Conservation (phyloP, 805 yeast genomes). For the Nakazawaea ernobii region DNA sequence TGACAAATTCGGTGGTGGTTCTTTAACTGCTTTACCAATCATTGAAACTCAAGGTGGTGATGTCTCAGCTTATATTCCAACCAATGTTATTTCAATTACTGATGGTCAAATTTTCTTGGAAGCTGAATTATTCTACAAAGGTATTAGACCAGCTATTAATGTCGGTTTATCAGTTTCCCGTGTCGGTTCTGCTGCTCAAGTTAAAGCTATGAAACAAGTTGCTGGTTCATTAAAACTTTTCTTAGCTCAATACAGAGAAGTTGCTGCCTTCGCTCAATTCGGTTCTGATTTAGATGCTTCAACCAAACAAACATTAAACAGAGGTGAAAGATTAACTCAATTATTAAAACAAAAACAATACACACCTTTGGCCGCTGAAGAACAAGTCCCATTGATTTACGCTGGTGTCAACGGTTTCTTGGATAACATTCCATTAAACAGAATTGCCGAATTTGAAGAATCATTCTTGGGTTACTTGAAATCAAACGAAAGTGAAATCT, state of each 20-base stretch:
- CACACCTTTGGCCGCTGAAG: conserved; percentile 96
- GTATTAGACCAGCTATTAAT: conserved; percentile 99
- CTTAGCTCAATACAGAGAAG: conserved; percentile 99
- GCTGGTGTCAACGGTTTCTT: conserved; percentile 99
- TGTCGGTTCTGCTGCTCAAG: conserved; percentile 99
- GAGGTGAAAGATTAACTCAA: conserved; percentile 99
- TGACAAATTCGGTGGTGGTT: conserved; percentile 84
- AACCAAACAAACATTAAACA: conserved; percentile 95
- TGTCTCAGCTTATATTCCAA: conserved; percentile 96
- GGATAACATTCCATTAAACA: conserved; percentile 77
- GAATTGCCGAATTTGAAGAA: conserved; percentile 87
- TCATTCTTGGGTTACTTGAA: conserved; percentile 89
- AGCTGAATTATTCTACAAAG: conserved; percentile 99
- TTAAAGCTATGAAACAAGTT: conserved; percentile 99
- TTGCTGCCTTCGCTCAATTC: conserved; percentile 99
- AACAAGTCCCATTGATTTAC: conserved; percentile 96
- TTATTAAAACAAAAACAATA: conserved; percentile 97
- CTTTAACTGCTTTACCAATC: conserved; percentile 92
- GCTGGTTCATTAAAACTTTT: conserved; percentile 99
- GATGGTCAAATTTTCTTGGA: conserved; percentile 98
- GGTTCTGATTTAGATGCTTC: conserved; percentile 99
- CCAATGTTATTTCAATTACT: conserved; percentile 95
- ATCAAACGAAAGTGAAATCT: conserved; percentile 80
- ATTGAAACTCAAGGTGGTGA: conserved; percentile 99
- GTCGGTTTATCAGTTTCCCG: conserved; percentile 99